Evolutionary conservation across 1,284 basidiomycete species (phyloP), one percentile per base, ranked within the genome.

Genomic region (Leccinum glutinopallens): DNA sequence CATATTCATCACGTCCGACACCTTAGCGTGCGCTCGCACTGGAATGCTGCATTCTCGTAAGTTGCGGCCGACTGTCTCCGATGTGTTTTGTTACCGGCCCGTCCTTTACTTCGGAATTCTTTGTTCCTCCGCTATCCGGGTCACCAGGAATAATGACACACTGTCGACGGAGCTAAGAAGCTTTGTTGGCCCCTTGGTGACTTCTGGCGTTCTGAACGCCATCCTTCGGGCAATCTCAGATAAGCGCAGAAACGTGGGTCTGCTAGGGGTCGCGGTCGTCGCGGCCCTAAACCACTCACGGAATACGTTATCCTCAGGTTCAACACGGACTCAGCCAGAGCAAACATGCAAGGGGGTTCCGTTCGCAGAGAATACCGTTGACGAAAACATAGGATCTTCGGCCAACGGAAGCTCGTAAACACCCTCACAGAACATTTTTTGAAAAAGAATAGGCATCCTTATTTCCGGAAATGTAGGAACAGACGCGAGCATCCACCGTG

Each of bases 391-490:
- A 63, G 56, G 61, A 66, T 69, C 63, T 66, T 63, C 65, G 64
- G 59, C 60, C 56, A 54, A 57, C 60, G 55, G 54, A 39, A 51
- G 43, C 58, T 63, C 70, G 65, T 67, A 68, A 69, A 43, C 58
- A 59, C 46, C 60, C 57, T 58, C 58, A 64, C 53, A 53, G 41
- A 25, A 53, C 58, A 60, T 66, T 58, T 41, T 62, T 53, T n/a
- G 41, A 22, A 41, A 4, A 65, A 59, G 32, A 64, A 64, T 49
- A 37, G 29, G 73, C 13, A 64, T 41, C n/a, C 60, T 59, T 62
- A 72, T 70, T 72, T 62, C 74, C 71, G 60, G 59, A 73, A 69
- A 29, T 29, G 65, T 59, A 62, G 39, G 53, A 51, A 33, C 56
- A n/a, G 56, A 53, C 59, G 22, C 25, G 19, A 46, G 49, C 46